A percentile compares a stretch with the other conserved stretches of the same genome.
phyloP scores from a whole-genome alignment of 768 basidiomycete species.

The Filobasidium floriforme region DNA sequence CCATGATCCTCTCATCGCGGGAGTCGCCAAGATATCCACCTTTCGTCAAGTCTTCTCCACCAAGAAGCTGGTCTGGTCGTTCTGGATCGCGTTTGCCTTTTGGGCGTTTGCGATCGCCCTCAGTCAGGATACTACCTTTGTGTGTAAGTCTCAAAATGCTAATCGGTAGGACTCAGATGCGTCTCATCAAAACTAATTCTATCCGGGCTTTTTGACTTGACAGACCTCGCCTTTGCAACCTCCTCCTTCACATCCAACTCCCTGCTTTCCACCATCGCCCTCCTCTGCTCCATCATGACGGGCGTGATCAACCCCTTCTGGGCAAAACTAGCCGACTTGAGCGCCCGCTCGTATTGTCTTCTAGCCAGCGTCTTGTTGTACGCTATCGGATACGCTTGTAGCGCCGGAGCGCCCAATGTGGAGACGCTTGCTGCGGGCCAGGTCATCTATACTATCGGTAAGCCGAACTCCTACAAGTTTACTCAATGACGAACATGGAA shows the following conservation, averaged over 20 bases:
- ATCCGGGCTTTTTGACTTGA: not conserved
- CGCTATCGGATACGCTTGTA: not conserved
- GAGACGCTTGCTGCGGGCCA: not conserved
- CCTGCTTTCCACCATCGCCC: not conserved
- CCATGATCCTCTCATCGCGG: not conserved
- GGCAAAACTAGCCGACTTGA: not conserved
- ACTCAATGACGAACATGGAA: no score
- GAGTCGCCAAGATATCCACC: not conserved
- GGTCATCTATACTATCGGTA: not conserved
- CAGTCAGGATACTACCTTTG: not conserved
- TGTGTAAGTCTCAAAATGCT: not conserved
- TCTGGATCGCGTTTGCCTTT: not conserved
- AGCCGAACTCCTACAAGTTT: not conserved
- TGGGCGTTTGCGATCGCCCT: not conserved
- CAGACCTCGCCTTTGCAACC: constrained; percentile 1
- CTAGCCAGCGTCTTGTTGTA: not conserved
- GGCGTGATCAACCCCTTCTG: not conserved
- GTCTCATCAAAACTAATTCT: not conserved
- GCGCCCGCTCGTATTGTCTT: not conserved
- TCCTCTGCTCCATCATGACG: not conserved
- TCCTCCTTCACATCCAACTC: not conserved
- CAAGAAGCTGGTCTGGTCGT: not conserved
- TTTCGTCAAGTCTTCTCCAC: not conserved
- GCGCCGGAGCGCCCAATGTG: not conserved
- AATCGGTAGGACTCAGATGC: not conserved